Conservation (phyloP, 2,329 filamentous ascomycete genomes). For the Fusarium cyanostomum region DNA sequence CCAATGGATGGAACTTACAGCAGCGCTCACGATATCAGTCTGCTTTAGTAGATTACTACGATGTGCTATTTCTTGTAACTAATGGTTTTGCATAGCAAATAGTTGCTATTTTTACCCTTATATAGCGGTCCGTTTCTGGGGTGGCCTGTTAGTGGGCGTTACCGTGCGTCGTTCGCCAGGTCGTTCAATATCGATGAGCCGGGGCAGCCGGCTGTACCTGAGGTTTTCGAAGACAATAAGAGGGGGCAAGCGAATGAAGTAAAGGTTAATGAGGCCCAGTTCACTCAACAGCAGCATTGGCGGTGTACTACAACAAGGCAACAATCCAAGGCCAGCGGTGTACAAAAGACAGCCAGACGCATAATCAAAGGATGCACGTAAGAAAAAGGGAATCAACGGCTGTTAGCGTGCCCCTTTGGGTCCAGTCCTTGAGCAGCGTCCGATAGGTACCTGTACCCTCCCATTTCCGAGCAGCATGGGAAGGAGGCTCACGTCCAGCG, state of each 20-base stretch:
- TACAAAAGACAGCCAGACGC: slow-evolving; percentile 1
- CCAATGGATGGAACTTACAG: background rate
- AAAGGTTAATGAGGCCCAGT: background rate
- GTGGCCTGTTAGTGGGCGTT: slow-evolving; percentile 4
- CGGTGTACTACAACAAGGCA: background rate
- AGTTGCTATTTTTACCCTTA: background rate
- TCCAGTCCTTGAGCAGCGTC: slow-evolving; percentile 12
- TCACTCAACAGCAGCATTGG: background rate
- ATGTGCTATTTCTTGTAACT: slow-evolving; percentile 7
- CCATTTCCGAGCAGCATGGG: background rate
- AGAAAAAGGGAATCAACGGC: slow-evolving; percentile 34
- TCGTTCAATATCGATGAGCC: slow-evolving; percentile 6
- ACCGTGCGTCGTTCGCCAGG: slow-evolving; percentile 6
- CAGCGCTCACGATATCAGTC: background rate
- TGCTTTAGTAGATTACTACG: background rate
- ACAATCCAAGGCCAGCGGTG: background rate
- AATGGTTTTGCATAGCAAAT: background rate
- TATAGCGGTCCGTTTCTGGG: background rate
- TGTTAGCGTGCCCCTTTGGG: slow-evolving; percentile 35
- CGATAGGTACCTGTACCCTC: background rate
- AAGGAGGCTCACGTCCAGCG: background rate
- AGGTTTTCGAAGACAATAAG: background rate
- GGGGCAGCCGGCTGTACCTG: slow-evolving; percentile 23
- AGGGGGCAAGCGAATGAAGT: too few species aligned
- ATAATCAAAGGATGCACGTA: slow-evolving; percentile 21